Percentiles rank a stretch among this genome's conserved stretches.
These are phyloP conservation scores for Aeminium ludgeri DNA, from an alignment of 495 filamentous ascomycete species.

Conservation along the genomic window DNA sequence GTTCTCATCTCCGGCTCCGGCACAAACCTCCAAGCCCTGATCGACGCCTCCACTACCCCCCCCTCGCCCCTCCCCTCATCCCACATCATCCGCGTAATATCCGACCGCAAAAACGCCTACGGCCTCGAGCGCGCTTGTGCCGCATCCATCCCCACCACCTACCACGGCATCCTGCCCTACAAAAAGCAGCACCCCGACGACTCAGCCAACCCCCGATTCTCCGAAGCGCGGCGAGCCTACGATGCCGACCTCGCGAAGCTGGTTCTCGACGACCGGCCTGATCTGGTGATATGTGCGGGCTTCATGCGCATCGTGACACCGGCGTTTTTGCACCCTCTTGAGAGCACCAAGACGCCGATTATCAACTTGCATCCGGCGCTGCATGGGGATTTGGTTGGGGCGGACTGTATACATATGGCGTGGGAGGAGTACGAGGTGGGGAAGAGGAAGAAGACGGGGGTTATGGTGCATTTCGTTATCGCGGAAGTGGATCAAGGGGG, in stretches of 20 bases:
- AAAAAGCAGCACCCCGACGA: constrained; percentile 23
- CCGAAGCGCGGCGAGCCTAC: constrained; percentile 41
- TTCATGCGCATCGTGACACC: constrained; percentile 60
- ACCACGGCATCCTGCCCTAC: constrained; percentile 71
- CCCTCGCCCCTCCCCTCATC: constrained; percentile 35
- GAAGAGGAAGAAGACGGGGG: constrained; percentile 59
- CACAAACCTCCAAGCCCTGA: constrained; percentile 79
- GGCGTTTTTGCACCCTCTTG: constrained; percentile 48
- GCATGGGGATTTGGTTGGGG: constrained; percentile 60
- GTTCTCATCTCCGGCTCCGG: constrained; percentile 67
- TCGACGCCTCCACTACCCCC: constrained; percentile 44
- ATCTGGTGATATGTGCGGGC: constrained; percentile 52
- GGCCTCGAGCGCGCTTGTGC: constrained; percentile 56
- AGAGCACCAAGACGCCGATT: constrained; percentile 39
- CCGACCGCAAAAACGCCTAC: constrained; percentile 65
- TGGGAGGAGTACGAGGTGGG: constrained; percentile 57
- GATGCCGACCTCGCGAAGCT: constrained; percentile 63
- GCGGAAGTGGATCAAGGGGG: constrained; percentile 66
- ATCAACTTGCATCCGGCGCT: constrained; percentile 82
- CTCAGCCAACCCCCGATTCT: constrained; percentile 1
- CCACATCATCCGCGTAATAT: constrained; percentile 59
- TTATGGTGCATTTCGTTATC: constrained; percentile 91
- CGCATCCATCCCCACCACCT: constrained; percentile 59
- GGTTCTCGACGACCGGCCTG: constrained; percentile 49
- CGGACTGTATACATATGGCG: constrained; percentile 61